Evolutionary conservation across 345 rosid species (phyloP).

Genomic region (Melaleuca quinquenervia): DNA sequence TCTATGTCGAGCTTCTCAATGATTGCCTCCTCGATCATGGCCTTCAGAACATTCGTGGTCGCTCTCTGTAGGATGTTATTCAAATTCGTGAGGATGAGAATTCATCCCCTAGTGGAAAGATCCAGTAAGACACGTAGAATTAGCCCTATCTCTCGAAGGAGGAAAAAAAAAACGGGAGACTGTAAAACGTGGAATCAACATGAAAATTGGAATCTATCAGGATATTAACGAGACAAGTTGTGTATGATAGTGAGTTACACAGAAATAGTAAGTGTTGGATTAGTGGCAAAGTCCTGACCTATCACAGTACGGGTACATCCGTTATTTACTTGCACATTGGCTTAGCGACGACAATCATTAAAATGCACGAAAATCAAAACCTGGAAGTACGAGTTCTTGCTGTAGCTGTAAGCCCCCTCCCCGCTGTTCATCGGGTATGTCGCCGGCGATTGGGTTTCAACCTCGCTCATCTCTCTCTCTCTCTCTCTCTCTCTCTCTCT

Average conservation of each 20-base stretch:
- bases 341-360: background rate
- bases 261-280: background rate
- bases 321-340: background rate
- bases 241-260: background rate
- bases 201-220: background rate
- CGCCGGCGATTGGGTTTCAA: background rate
- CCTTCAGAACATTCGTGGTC: background rate
- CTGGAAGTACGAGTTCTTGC: slow-evolving; percentile 9
- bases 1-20: background rate
- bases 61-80: background rate
- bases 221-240: background rate
- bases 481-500: background rate
- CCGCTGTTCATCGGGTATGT: slow-evolving; percentile 9
- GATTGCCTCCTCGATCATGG: background rate
- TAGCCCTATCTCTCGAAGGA: background rate
- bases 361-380: background rate
- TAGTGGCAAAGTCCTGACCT: background rate
- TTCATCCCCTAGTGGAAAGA: background rate
- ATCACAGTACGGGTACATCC: background rate
- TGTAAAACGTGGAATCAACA: background rate
- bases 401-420: slow-evolving; percentile 6
- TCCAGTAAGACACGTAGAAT: background rate
- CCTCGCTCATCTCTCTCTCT: background rate
- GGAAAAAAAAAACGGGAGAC: background rate
- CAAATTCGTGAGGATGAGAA: background rate